Evolutionary conservation across 2,329 filamentous ascomycete species (phyloP), one percentile per base, ranked within the genome.

Genomic region (Aspergillus fijiensis): DNA sequence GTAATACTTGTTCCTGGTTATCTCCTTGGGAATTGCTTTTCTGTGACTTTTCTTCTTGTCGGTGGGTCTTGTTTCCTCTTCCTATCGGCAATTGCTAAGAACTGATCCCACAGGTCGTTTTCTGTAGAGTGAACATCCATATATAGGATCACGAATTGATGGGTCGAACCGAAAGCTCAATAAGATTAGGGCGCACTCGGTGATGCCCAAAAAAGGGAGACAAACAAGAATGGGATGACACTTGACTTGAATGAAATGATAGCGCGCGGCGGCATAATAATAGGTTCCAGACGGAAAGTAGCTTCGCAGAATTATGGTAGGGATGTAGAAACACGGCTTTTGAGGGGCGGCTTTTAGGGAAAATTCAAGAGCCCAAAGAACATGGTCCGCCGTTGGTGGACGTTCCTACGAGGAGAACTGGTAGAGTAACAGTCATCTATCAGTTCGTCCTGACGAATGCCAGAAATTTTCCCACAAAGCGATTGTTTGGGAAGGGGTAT

Each of bases 131-230:
- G 45, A 55, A 60, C 57, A 64, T 64, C 60, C 65, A 63, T 62
- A 33, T 60, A 49, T 23, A 55, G 31, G 55, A 47, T 45, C 45
- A 50, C 25, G 23, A 45, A 67, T 60, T 59, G 61, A 63, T 62
- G 14, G 39, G 39, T 45, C 39, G 42, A 51, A 48, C 21, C 19
- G 52, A 42, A 51, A 50, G 58, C 49, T 53, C 51, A 29, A 35
- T 31, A 49, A 55, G 39, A 48, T 58, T 60, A 58, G 51, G 31
- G 31, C 58, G 54, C 51, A 50, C 55, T 33, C 63, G 66, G 63
- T 65, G 62, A 66, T 62, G 55, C 64, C 57, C 54, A 31, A 35
- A 63, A 60, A 60, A 59, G 53, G 60, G 53, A 61, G 61, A 60
- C 60, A 67, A 62, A 51, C 49, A 49, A 58, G 47, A 55, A 49